phyloP scores from a whole-genome alignment of 495 filamentous ascomycete genomes.

The Podospora tetraspora region DNA sequence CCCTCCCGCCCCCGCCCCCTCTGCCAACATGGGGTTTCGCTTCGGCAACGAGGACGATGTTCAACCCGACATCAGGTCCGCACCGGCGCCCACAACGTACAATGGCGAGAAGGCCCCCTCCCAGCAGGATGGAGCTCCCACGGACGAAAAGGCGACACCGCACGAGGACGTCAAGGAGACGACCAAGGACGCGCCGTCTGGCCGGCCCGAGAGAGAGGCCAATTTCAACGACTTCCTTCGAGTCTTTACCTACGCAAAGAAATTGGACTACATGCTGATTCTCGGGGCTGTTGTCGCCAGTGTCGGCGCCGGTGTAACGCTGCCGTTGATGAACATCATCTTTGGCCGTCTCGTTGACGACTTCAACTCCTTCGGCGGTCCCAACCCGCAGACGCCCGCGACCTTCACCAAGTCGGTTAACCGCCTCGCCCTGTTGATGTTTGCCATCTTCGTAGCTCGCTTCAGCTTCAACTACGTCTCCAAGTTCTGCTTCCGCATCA shows the following conservation, averaged over 20 bases:
- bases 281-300: constrained; percentile 29
- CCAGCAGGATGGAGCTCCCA: background rate
- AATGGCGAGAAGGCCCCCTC: background rate
- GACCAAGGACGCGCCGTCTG: constrained; percentile 21
- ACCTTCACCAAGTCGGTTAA: constrained; percentile 21
- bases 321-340: constrained; percentile 37
- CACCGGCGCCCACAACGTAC: background rate
- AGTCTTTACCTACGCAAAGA: constrained; percentile 41
- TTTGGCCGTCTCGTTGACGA: constrained; percentile 31
- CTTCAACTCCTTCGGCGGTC: constrained; percentile 24
- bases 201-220: constrained; percentile 40
- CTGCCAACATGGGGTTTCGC: constrained; percentile 8
- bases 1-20: background rate
- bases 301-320: constrained; percentile 30
- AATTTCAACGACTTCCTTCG: constrained; percentile 39
- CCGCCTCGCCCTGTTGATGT: constrained; percentile 31
- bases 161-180: constrained; percentile 1
- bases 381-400: constrained; percentile 1
- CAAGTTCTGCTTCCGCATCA: constrained; percentile 46
- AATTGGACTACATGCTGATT: constrained; percentile 39
- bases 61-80: background rate
- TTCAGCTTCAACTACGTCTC: constrained; percentile 44
- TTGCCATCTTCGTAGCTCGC: constrained; percentile 40
- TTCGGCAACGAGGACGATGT: constrained; percentile 7
- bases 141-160: background rate